Evolutionary conservation across 805 yeast species (phyloP).

Genomic region (Pichia insulana): DNA sequence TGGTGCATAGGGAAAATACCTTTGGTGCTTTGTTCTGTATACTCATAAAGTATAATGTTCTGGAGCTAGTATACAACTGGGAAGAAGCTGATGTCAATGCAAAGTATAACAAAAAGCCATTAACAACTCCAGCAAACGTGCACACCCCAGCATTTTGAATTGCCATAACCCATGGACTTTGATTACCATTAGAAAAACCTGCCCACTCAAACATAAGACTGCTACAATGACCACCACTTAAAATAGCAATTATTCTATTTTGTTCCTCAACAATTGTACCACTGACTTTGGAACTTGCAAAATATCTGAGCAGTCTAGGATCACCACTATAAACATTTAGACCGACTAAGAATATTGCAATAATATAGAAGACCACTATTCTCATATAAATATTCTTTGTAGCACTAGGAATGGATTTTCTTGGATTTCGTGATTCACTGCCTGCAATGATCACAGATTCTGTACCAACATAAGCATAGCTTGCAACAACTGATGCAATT

Average conservation of each 20-base stretch:
- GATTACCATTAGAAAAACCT: conserved; percentile 37
- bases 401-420: conserved; percentile 68
- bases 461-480: conserved; percentile 75
- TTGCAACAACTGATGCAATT: conserved; percentile 53
- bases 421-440: conserved; percentile 77
- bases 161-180: conserved; percentile 52
- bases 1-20: conserved; percentile 49
- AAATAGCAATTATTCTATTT: conserved; percentile 16
- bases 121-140: conserved; percentile 40
- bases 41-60: conserved; percentile 48
- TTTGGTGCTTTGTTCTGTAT: conserved; percentile 53
- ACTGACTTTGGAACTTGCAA: conserved; percentile 25
- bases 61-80: conserved; percentile 51
- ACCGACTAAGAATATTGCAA: conserved; percentile 62
- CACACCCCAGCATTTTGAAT: conserved; percentile 44
- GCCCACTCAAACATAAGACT: conserved; percentile 24
- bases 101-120: conserved; percentile 44
- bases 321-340: conserved; percentile 72
- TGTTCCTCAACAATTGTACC: conserved; percentile 12
- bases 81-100: conserved; percentile 51
- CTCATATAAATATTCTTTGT: conserved; percentile 69
- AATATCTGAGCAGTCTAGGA: conserved; percentile 57
- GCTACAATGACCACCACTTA: conserved; percentile 24
- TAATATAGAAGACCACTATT: conserved; percentile 52
- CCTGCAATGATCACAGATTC: conserved; percentile 80